These are phyloP conservation scores for Vitis hybrid DNA, from an alignment of 177 flowering plant genomes.

Conservation along the genomic window DNA sequence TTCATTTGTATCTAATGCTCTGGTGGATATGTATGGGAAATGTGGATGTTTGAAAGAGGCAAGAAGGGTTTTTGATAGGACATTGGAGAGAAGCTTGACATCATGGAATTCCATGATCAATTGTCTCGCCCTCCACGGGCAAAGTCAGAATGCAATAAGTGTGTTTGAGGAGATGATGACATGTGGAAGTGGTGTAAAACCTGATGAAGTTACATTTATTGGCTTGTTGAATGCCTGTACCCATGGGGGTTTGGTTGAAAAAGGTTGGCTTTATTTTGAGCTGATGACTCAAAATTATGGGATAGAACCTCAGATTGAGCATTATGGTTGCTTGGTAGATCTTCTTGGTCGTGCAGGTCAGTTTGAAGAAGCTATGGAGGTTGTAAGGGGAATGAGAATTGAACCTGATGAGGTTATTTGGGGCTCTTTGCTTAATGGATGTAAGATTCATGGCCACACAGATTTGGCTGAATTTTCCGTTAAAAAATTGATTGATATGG, in stretches of 20 bases:
- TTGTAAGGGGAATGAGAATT: conserved; percentile 51
- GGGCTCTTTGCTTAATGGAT: conserved; percentile 36
- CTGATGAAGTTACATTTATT: conserved; percentile 63
- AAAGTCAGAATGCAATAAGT: conserved; percentile 42
- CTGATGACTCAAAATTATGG: conserved; percentile 43
- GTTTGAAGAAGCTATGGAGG: conserved; percentile 59
- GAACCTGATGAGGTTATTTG: conserved; percentile 69
- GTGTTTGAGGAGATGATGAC: conserved; percentile 58
- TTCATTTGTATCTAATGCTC: conserved; percentile 41
- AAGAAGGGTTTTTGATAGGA: conserved; percentile 34
- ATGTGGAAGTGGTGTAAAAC: conserved; percentile 26
- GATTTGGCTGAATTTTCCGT: conserved; percentile 64
- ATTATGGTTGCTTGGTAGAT: conserved; percentile 70
- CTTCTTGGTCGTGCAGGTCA: conserved; percentile 65
- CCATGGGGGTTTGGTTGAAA: conserved; percentile 64
- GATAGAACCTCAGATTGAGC: conserved; percentile 62
- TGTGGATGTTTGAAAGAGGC: conserved; percentile 48
- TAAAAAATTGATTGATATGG: conserved; percentile 44
- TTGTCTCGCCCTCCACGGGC: conserved; percentile 67
- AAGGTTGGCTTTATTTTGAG: conserved; percentile 46
- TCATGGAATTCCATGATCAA: conserved; percentile 73
- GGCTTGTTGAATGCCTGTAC: conserved; percentile 73
- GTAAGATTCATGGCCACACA: conserved; percentile 23
- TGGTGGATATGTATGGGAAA: conserved; percentile 60
- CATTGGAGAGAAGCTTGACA: conserved; percentile 31